phyloP scores from a whole-genome alignment of 2,329 filamentous ascomycete genomes.

The Pseudopithomyces maydicus region DNA sequence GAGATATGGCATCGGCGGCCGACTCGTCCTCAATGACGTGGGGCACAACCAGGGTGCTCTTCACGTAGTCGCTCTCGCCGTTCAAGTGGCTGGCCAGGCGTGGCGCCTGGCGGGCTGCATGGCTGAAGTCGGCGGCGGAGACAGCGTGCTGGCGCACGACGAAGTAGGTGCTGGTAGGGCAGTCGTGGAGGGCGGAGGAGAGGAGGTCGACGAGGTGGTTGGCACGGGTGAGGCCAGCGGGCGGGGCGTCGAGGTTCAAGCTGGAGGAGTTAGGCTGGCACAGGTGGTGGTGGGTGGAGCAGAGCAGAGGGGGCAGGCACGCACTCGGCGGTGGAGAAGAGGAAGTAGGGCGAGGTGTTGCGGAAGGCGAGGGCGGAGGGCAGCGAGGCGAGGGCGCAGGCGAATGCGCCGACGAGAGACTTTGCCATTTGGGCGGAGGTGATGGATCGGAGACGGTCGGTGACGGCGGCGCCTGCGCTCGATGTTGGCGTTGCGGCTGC shows the following conservation, averaged over 20 bases:
- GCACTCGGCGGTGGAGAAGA: conserved; percentile 85
- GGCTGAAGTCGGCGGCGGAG: conserved; percentile 69
- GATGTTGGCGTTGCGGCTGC: conserved; percentile 11
- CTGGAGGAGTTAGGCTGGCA: conserved; percentile 34
- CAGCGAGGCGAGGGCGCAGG: conserved; percentile 58
- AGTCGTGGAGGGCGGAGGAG: conserved; percentile 60
- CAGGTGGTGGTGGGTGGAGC: conserved; percentile 13
- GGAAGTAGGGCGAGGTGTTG: conserved; percentile 86
- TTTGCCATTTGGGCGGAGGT: conserved; percentile 46
- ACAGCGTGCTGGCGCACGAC: conserved; percentile 78
- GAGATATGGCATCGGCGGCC: neutral
- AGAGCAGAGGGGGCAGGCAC: conserved; percentile 35
- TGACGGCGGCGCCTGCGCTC: too few relatives aligned
- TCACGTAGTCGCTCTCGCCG: conserved; percentile 56
- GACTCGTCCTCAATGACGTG: conserved; percentile 55
- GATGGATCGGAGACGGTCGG: too few relatives aligned
- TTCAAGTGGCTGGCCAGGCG: conserved; percentile 59
- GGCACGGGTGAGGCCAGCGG: conserved; percentile 48
- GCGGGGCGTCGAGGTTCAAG: conserved; percentile 30
- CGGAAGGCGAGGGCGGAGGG: conserved; percentile 73
- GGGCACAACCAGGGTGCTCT: conserved; percentile 57
- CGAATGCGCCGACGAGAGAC: conserved; percentile 53
- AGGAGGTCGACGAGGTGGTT: conserved; percentile 50
- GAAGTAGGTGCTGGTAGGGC: conserved; percentile 77
- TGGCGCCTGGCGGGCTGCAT: conserved; percentile 54